Base-by-base conservation (phyloP, 495 filamentous ascomycete genomes). In the Lindgomyces ingoldianus region DNA sequence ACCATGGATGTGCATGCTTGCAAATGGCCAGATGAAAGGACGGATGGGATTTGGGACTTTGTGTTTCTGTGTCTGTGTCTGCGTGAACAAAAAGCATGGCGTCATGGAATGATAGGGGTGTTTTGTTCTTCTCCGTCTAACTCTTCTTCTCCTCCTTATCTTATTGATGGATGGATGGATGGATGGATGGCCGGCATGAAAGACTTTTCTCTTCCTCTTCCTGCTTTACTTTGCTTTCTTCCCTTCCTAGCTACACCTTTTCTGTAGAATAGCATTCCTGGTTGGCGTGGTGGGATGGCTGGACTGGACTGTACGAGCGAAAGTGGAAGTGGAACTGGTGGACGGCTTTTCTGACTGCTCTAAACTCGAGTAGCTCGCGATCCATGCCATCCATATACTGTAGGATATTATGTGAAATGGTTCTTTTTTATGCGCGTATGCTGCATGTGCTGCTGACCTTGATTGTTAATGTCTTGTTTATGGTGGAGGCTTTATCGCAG, bases 401-500 rank as follows among this genome's bases (percentile, higher is more conserved):
- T 57, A 57, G 54, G 54, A 57, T 57, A 57, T 47, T 29, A 57
- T 57, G 54, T 46, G 19, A 29, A 57, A n/a, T 45, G 54, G 36
- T 45, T 33, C 19, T 57, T 47, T 47, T 8, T 57, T 57, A 26
- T 47, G 29, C 12, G 8, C 11, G 3, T 18, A 30, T 4, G 4
- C 3, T 56, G 29, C n/a, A n/a, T n/a, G 19, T 42, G 25, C 29
- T 56, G 12, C 10, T 52, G 4, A 41, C 10, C 4, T 21, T 41
- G 4, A 29, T 19, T 56, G 29, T 56, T 10, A 22, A 4, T 41
- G 29, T 16, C 12, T 56, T 4, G 8, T 4, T 3, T 52, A 8
- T 52, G 48, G n/a, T n/a, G n/a, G n/a, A n/a, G n/a, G n/a, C n/a
- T n/a, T n/a, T n/a, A n/a, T n/a, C n/a, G n/a, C n/a, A n/a, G n/a